Base-by-base conservation (phyloP, 169 alveolate genomes). In the Eimeria tenella region DNA sequence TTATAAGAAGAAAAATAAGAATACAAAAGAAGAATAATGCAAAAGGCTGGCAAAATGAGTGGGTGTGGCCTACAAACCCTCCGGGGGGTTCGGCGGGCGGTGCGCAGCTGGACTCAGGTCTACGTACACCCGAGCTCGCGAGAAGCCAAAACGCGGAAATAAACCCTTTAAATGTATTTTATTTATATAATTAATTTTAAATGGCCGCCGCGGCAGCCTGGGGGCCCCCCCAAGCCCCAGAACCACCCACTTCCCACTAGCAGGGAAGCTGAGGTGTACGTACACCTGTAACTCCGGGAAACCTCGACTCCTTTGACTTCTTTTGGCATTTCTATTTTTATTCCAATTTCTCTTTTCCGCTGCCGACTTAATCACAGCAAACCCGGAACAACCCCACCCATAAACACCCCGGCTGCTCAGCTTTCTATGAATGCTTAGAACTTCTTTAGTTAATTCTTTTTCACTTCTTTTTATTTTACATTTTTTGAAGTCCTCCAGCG, bases 221-320 rank as follows among this genome's bases (percentile, higher is more conserved):
- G 82, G 82, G 82, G 82, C 82, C 82, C 82, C 77, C 56, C 82
- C 58, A 71, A 71, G 82, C 82, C 82, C 82, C 13, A 25, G 13
- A 6, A 25, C 82, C 19, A 71, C 82, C 56, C 23, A 4, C 13
- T 0, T 10, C 9, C 42, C 42, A 31, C 42, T 31, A 31, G 42
- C 42, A 31, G 42, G 42, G 42, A 0, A 9, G 11, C 15, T 71
- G 82, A 25, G n/a, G 55, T 71, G 56, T 71, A 25, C 82, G 17
- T 71, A 71, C 82, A 71, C 82, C 82, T 31, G 19, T 1, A 25
- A 71, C 10, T 71, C 3, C 1, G 56, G n/a, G 17, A 31, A 42
- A 3, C 58, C 82, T 11, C 11, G 13, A 10, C 9, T 31, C 15
- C 25, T 71, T 71, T 71, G 19, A 3, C 42, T 31, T 31, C 42